A percentile compares a stretch with the other conserved stretches of the same genome.
Conservation (phyloP, 495 filamentous ascomycete species). For the Aspergillus wentii region DNA sequence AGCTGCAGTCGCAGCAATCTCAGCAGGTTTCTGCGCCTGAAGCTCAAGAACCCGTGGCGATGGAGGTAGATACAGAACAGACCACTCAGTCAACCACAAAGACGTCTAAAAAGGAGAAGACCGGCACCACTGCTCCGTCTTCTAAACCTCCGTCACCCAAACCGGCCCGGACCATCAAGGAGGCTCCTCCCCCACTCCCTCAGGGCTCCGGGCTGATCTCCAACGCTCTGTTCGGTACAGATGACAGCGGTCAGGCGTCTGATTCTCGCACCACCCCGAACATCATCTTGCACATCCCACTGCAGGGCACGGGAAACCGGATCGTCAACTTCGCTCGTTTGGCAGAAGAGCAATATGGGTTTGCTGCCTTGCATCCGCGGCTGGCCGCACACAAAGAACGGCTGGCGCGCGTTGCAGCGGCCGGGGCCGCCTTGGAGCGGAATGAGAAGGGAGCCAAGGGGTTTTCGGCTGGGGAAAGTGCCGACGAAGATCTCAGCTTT, state of each 20-base stretch:
- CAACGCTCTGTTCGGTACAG: constrained; percentile 54
- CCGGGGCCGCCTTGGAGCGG: constrained; percentile 73
- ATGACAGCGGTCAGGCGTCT: constrained; percentile 30
- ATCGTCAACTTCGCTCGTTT: constrained; percentile 94
- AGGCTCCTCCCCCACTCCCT: constrained; percentile 51
- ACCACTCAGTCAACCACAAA: constrained; percentile 12
- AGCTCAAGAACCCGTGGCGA: constrained; percentile 19
- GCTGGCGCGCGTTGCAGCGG: constrained; percentile 76
- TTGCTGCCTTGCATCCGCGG: constrained; percentile 86
- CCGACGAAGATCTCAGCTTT: constrained; percentile 46
- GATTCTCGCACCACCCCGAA: constrained; percentile 61
- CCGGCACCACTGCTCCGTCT: constrained; percentile 40
- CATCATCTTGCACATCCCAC: constrained; percentile 76
- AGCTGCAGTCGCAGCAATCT: background rate
- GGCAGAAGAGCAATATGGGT: constrained; percentile 90
- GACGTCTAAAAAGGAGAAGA: constrained; percentile 30
- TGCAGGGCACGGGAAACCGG: constrained; percentile 76
- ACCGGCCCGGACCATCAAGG: constrained; percentile 46
- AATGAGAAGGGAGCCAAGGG: constrained; percentile 43
- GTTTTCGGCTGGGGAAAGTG: constrained; percentile 64
- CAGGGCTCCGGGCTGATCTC: constrained; percentile 66
- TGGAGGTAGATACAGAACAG: constrained; percentile 37
- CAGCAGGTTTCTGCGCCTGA: constrained; percentile 4
- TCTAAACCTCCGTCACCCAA: constrained; percentile 60
- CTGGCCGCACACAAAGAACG: constrained; percentile 80